These are phyloP conservation scores for Porcisia hertigi DNA, from an alignment of 208 protist species.

Conservation along the genomic window DNA sequence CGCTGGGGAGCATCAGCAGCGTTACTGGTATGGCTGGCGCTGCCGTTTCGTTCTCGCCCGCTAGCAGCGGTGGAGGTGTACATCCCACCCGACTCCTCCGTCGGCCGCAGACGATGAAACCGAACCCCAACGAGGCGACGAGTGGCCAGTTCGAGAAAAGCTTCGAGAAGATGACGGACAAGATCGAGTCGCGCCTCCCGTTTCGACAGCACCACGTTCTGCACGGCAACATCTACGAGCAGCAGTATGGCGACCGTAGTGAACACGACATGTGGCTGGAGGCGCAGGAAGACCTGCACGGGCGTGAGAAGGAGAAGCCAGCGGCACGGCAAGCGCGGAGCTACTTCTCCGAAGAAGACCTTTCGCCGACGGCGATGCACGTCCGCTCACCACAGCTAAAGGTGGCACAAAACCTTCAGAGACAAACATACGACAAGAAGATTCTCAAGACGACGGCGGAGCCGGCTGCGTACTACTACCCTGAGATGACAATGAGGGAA, in stretches of 20 bases:
- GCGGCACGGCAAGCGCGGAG: conserved; percentile 66
- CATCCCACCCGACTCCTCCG: conserved; percentile 32
- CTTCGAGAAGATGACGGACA: conserved; percentile 80
- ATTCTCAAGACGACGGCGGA: conserved; percentile 73
- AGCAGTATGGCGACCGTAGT: conserved; percentile 59
- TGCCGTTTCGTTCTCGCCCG: background rate
- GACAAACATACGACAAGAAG: conserved; percentile 58
- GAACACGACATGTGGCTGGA: conserved; percentile 51
- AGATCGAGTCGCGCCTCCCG: conserved; percentile 59
- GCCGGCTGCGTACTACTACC: conserved; percentile 77
- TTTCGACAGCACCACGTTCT: conserved; percentile 60
- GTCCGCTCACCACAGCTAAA: conserved; percentile 69
- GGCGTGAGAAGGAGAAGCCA: conserved; percentile 52
- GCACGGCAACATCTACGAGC: conserved; percentile 68
- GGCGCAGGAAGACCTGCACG: conserved; percentile 68
- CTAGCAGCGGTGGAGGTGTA: conserved; percentile 10
- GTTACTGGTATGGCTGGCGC: background rate
- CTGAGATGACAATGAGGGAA: conserved; percentile 31
- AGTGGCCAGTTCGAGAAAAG: conserved; percentile 77
- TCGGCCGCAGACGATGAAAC: conserved; percentile 73
- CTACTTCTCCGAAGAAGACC: conserved; percentile 73
- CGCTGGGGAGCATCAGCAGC: background rate
- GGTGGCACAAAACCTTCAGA: conserved; percentile 57
- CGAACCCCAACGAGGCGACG: conserved; percentile 68
- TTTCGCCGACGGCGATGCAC: conserved; percentile 54